These are phyloP conservation scores for Teratosphaeria gauchensis DNA, from an alignment of 2,329 filamentous ascomycete species.

Conservation along the genomic window DNA sequence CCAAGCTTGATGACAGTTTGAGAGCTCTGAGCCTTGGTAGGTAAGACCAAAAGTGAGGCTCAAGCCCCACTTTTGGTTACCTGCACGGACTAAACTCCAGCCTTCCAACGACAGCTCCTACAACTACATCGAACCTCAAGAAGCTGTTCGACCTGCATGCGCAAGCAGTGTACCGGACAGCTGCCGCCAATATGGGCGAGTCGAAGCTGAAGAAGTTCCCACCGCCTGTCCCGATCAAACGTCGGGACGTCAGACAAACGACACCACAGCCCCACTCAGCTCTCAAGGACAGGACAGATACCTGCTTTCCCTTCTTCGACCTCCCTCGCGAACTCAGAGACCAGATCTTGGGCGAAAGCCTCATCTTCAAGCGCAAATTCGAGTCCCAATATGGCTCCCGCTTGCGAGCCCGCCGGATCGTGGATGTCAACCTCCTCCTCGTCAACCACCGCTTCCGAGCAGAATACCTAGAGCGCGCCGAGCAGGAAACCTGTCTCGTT, in stretches of 20 bases:
- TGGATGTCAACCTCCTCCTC: constrained; percentile 1
- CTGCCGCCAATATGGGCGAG: not conserved
- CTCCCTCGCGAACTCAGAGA: constrained; percentile 8
- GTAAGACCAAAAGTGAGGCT: not conserved
- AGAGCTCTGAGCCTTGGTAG: not conserved
- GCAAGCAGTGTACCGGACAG: not conserved
- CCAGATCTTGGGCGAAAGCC: constrained; percentile 5
- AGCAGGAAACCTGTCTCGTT: constrained; percentile 3
- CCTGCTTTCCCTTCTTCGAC: constrained; percentile 4
- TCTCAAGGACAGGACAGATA: not conserved
- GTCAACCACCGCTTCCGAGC: constrained; percentile 3
- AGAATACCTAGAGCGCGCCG: constrained; percentile 6
- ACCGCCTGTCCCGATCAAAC: not conserved
- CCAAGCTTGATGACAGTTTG: not conserved
- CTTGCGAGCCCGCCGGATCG: constrained; percentile 4
- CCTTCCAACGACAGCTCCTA: not conserved
- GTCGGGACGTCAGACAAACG: not conserved
- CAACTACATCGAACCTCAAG: not conserved
- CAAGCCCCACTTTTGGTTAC: not conserved
- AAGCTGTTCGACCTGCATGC: not conserved
- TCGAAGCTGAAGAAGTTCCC: not conserved
- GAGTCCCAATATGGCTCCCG: constrained; percentile 1
- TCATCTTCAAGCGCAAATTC: constrained; percentile 6
- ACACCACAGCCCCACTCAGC: not conserved
- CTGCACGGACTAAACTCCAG: not conserved